phyloP scores from a whole-genome alignment of 345 rosid genomes.

The Dipteronia sinensis region DNA sequence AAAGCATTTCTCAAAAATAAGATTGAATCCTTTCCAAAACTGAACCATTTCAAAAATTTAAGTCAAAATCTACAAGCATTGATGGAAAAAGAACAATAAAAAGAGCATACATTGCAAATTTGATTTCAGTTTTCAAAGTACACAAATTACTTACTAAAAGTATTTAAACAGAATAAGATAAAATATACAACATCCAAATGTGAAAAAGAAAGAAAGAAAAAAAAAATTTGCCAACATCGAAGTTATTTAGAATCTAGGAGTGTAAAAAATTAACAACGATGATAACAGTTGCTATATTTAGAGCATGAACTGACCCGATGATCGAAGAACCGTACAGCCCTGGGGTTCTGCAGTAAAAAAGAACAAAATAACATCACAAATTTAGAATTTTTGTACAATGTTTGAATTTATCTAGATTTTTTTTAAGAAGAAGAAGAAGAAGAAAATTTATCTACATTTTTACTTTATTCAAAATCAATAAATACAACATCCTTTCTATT shows the following conservation, averaged over 20 bases:
- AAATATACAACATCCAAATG: neutral
- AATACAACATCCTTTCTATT: neutral
- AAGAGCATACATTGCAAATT: neutral
- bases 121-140: constrained; percentile 1
- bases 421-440: too few relatives aligned
- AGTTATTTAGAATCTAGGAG: neutral
- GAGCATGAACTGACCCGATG: constrained; percentile 70
- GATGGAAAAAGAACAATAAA: neutral
- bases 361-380: constrained; percentile 2
- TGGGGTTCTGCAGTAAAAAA: constrained; percentile 60
- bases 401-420: neutral
- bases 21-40: neutral
- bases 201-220: neutral
- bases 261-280: neutral
- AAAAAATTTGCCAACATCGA: neutral
- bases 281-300: neutral
- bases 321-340: constrained; percentile 88
- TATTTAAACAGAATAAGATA: neutral
- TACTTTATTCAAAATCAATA: neutral
- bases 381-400: neutral
- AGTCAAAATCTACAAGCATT: neutral
- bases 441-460: neutral
- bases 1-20: neutral
- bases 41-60: neutral
- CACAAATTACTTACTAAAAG: neutral